Evolutionary conservation across 2,329 filamentous ascomycete species (phyloP).

Genomic region (Ophiostoma australiae): DNA sequence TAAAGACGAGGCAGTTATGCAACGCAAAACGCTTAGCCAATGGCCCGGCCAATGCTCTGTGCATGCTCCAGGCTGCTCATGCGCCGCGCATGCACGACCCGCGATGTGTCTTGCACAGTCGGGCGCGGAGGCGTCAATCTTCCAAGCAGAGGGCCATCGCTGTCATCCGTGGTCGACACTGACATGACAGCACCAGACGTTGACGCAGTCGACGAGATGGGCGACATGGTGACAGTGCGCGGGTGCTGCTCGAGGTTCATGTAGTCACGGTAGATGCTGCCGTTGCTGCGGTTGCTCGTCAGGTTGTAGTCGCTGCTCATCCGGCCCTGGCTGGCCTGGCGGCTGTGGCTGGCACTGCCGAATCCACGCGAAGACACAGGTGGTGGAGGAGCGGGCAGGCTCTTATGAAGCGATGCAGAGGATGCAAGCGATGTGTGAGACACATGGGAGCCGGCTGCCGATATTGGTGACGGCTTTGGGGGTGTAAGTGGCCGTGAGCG

Average conservation of each 20-base stretch:
- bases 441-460: not conserved
- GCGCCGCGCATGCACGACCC: constrained; percentile 12
- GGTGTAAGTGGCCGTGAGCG: constrained; percentile 20
- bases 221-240: not conserved
- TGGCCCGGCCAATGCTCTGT: constrained; percentile 16
- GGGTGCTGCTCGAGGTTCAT: constrained; percentile 6
- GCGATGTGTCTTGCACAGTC: constrained; percentile 9
- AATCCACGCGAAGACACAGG: not conserved
- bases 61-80: constrained; percentile 15
- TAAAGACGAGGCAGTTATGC: not conserved
- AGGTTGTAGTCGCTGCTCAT: not conserved
- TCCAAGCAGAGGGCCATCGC: constrained; percentile 43
- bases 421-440: not conserved
- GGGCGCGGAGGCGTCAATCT: constrained; percentile 47
- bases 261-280: constrained; percentile 22
- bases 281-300: constrained; percentile 36
- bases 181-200: constrained; percentile 4
- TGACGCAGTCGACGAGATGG: not conserved
- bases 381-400: constrained; percentile 23
- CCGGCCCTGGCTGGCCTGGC: constrained; percentile 30
- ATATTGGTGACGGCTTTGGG: constrained; percentile 10
- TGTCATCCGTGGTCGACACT: constrained; percentile 26
- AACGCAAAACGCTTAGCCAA: constrained; percentile 9
- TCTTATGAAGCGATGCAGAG: constrained; percentile 19
- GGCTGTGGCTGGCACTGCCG: constrained; percentile 24